These are phyloP conservation scores for Cryphonectria carpinicola DNA, from an alignment of 2,329 filamentous ascomycete species.

Conservation along the genomic window DNA sequence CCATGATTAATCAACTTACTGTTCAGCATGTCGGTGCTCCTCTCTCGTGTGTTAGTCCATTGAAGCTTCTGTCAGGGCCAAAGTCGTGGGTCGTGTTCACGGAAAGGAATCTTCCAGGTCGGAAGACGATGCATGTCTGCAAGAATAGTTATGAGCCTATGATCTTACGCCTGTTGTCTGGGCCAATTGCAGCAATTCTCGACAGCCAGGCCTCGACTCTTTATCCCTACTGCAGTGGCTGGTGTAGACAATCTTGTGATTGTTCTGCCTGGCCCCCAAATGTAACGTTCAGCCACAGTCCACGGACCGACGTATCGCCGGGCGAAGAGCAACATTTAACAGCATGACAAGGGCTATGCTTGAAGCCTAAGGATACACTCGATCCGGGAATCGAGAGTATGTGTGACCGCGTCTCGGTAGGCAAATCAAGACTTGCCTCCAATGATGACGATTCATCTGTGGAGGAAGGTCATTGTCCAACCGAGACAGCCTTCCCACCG, in stretches of 20 bases:
- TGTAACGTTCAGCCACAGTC: slow-evolving; percentile 9
- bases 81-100: background rate
- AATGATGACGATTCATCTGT: background rate
- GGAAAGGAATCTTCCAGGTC: background rate
- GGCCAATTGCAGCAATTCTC: background rate
- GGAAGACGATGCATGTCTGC: background rate
- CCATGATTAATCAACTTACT: background rate
- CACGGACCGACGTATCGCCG: slow-evolving; percentile 13
- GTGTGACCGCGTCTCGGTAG: slow-evolving; percentile 14
- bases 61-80: background rate
- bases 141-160: background rate
- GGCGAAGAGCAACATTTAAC: background rate
- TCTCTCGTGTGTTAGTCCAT: background rate
- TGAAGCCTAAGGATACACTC: background rate
- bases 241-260: background rate
- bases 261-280: background rate
- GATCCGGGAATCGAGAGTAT: background rate
- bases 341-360: background rate
- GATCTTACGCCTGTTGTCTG: background rate
- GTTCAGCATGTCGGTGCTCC: background rate
- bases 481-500: slow-evolving; percentile 19
- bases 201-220: background rate
- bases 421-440: background rate
- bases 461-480: slow-evolving; percentile 15
- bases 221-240: background rate